A percentile compares a stretch with the other conserved stretches of the same genome.
Conservation (phyloP, 305 asterid genomes). For the Andrographis paniculata region DNA sequence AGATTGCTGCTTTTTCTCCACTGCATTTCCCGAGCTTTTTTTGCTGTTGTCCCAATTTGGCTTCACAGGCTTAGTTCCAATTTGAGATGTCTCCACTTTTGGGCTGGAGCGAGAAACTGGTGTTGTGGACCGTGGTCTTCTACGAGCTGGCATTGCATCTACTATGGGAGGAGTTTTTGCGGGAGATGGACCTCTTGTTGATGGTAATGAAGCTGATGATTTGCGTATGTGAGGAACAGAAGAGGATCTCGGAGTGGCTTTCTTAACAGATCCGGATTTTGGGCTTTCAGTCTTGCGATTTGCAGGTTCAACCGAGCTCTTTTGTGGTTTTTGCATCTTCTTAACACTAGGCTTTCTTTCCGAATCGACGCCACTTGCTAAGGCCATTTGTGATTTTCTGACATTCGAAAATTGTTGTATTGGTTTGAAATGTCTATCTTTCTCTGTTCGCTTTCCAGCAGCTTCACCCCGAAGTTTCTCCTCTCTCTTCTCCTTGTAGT, state of each 20-base stretch:
- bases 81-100: conserved; percentile 42
- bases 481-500: conserved; percentile 68
- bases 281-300: conserved; percentile 48
- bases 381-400: conserved; percentile 39
- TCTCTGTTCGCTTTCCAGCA: conserved; percentile 41
- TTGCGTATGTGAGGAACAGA: conserved; percentile 69
- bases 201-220: conserved; percentile 81
- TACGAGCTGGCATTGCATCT: conserved; percentile 36
- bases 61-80: conserved; percentile 38
- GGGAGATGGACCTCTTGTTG: conserved; percentile 56
- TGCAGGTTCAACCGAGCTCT: conserved; percentile 34
- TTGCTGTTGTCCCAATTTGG: conserved; percentile 35
- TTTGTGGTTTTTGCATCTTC: conserved; percentile 54
- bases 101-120: conserved; percentile 39
- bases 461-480: conserved; percentile 60
- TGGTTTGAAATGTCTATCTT: conserved; percentile 43
- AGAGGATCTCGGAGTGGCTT: conserved; percentile 42
- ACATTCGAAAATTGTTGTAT: conserved; percentile 38
- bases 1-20: conserved; percentile 57
- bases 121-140: conserved; percentile 56
- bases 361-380: conserved; percentile 39
- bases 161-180: conserved; percentile 43
- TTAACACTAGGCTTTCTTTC: conserved; percentile 38
- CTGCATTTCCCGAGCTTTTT: conserved; percentile 35
- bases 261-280: conserved; percentile 41